A percentile compares a stretch with the other conserved stretches of the same genome.
phyloP scores from a whole-genome alignment of 306 rosid genomes.

The Quercus ilex region DNA sequence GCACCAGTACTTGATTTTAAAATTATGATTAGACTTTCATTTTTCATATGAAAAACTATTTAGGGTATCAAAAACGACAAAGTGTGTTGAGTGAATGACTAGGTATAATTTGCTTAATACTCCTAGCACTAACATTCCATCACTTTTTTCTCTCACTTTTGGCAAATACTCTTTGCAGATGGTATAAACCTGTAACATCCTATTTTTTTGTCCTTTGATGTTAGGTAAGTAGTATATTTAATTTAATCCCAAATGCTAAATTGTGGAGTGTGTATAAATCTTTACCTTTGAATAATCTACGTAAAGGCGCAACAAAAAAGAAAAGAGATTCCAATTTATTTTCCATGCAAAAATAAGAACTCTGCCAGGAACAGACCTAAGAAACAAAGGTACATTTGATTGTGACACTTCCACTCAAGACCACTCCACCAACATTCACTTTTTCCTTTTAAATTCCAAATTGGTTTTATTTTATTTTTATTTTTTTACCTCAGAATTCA shows the following conservation, averaged over 20 bases:
- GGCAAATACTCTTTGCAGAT: not conserved
- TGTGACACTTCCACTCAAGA: constrained; percentile 77
- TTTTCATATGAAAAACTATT: not conserved
- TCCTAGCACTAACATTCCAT: not conserved
- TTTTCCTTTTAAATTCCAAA: constrained; percentile 38
- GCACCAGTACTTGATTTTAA: not conserved
- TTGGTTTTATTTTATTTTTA: constrained; percentile 11
- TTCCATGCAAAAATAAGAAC: constrained; percentile 31
- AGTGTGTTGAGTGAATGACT: not conserved
- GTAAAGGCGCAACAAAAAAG: not conserved
- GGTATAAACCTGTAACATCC: not conserved
- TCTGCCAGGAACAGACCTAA: constrained; percentile 33
- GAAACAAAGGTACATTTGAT: constrained; percentile 65
- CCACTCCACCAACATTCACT: constrained; percentile 59
- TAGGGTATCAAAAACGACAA: not conserved
- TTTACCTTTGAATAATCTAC: not conserved
- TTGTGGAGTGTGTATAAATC: not conserved
- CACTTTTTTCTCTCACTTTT: constrained; percentile 5
- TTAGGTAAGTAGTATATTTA: not conserved
- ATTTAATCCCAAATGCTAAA: not conserved
- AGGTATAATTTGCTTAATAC: constrained; percentile 3
- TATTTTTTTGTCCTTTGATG: not conserved
- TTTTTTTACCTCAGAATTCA: constrained; percentile 8
- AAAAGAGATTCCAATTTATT: not conserved
- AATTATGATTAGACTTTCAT: not conserved